Conservation (phyloP, 78 protist genomes). For the Dictyostelium firmibasis region DNA sequence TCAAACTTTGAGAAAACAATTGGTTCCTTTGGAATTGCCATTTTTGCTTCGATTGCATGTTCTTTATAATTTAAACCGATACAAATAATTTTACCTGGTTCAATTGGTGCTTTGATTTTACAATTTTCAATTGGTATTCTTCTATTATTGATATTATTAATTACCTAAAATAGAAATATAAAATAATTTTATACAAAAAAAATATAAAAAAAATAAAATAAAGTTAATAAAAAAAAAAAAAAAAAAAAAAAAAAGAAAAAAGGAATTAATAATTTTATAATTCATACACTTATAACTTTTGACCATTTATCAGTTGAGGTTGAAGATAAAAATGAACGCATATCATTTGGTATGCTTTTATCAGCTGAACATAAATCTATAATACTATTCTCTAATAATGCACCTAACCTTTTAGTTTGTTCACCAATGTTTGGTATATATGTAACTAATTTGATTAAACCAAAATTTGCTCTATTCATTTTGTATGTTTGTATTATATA, state of each 20-base stretch:
- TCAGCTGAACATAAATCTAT: conserved; percentile 14
- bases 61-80: conserved; percentile 82
- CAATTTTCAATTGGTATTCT: neutral
- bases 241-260: neutral
- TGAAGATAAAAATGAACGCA: conserved; percentile 30
- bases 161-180: neutral
- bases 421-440: conserved; percentile 18
- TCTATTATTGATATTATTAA: neutral
- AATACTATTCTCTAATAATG: conserved; percentile 39
- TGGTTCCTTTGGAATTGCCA: conserved; percentile 74
- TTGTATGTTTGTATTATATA: neutral
- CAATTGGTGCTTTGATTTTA: conserved; percentile 60
- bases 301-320: neutral
- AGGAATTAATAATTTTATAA: neutral
- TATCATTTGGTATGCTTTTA: conserved; percentile 31
- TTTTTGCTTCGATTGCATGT: conserved; percentile 60
- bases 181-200: neutral
- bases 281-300: conserved; percentile 16
- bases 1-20: conserved; percentile 76
- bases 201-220: neutral
- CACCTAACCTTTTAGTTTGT: conserved; percentile 28
- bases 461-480: conserved; percentile 10
- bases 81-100: conserved; percentile 46
- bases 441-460: conserved; percentile 46
- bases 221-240: neutral